These are phyloP conservation scores for Suillus cothurnatus DNA, from an alignment of 768 basidiomycete genomes.

Conservation along the genomic window DNA sequence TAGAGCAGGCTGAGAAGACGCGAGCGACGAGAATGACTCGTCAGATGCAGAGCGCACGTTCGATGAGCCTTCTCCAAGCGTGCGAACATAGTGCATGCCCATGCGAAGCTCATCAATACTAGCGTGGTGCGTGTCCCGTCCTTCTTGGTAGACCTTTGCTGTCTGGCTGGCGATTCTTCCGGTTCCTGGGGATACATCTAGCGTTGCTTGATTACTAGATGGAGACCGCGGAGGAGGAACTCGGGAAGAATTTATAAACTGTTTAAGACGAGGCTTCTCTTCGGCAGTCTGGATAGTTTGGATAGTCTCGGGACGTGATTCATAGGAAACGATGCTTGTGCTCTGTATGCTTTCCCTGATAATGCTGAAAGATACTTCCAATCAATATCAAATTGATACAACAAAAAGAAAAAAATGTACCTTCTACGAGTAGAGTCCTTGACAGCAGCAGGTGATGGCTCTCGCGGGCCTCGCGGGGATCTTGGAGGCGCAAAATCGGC, in stretches of 20 bases:
- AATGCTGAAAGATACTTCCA: conserved; percentile 43
- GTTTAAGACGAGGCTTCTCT: conserved; percentile 63
- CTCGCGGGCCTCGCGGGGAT: conserved; percentile 41
- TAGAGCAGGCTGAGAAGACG: conserved; percentile 53
- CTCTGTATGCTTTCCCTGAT: conserved; percentile 56
- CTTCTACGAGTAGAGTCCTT: conserved; percentile 27
- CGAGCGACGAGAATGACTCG: conserved; percentile 61
- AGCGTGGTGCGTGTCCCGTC: conserved; percentile 32
- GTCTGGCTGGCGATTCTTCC: conserved; percentile 62
- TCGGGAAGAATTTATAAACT: conserved; percentile 68
- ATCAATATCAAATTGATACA: conserved; percentile 34
- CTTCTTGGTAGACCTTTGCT: conserved; percentile 55
- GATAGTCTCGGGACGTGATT: conserved; percentile 35
- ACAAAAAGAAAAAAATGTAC: conserved; percentile 33
- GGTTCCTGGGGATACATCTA: conserved; percentile 27
- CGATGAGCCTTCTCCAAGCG: conserved; percentile 57
- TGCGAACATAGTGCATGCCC: conserved; percentile 70
- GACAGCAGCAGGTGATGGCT: conserved; percentile 21
- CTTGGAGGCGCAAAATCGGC: conserved; percentile 70
- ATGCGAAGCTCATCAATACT: conserved; percentile 66
- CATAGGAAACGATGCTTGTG: conserved; percentile 37
- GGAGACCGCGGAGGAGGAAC: conserved; percentile 61
- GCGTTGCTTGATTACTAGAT: conserved; percentile 26
- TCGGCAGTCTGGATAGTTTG: conserved; percentile 23
- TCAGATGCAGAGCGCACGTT: conserved; percentile 37